phyloP scores from a whole-genome alignment of 1,284 basidiomycete species.

The Ustilago hordei region DNA sequence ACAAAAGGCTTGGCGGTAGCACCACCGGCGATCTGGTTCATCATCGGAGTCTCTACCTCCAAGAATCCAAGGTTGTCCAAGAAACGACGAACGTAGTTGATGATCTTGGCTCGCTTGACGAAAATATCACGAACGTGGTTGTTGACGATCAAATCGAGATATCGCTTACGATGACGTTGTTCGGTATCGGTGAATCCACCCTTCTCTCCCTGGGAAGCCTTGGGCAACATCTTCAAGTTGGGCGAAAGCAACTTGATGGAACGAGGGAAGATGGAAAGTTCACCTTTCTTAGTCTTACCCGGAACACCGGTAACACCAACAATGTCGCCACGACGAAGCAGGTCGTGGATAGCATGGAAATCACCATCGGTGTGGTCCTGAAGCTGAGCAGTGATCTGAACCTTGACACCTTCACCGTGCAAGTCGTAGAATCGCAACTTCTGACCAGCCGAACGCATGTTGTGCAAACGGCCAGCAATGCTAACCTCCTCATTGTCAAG shows the following conservation, averaged over 20 bases:
- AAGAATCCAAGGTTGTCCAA: slow-evolving; percentile 93
- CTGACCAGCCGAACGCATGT: slow-evolving; percentile 83
- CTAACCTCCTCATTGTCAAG: slow-evolving; percentile 71
- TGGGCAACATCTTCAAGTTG: slow-evolving; percentile 90
- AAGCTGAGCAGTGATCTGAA: slow-evolving; percentile 93
- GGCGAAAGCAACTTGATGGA: slow-evolving; percentile 90
- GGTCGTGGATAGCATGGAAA: slow-evolving; percentile 82
- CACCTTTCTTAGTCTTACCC: slow-evolving; percentile 93
- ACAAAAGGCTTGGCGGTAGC: slow-evolving; percentile 98
- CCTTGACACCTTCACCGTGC: slow-evolving; percentile 89
- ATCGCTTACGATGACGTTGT: slow-evolving; percentile 97
- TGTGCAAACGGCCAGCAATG: slow-evolving; percentile 90
- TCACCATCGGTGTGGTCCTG: slow-evolving; percentile 75
- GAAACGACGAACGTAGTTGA: slow-evolving; percentile 80
- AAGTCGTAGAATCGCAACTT: slow-evolving; percentile 97
- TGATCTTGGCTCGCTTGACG: slow-evolving; percentile 77
- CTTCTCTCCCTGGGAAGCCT: slow-evolving; percentile 73
- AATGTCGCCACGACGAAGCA: slow-evolving; percentile 94
- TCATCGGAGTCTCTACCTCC: slow-evolving; percentile 99
- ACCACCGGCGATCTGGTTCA: slow-evolving; percentile 94
- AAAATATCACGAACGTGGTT: slow-evolving; percentile 90
- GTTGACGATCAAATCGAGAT: slow-evolving; percentile 97
- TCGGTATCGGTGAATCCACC: slow-evolving; percentile 81
- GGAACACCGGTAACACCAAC: slow-evolving; percentile 91
- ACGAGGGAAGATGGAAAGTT: slow-evolving; percentile 88